Base-by-base conservation (phyloP, 2,329 filamentous ascomycete genomes). In the Colletotrichum costaricense region DNA sequence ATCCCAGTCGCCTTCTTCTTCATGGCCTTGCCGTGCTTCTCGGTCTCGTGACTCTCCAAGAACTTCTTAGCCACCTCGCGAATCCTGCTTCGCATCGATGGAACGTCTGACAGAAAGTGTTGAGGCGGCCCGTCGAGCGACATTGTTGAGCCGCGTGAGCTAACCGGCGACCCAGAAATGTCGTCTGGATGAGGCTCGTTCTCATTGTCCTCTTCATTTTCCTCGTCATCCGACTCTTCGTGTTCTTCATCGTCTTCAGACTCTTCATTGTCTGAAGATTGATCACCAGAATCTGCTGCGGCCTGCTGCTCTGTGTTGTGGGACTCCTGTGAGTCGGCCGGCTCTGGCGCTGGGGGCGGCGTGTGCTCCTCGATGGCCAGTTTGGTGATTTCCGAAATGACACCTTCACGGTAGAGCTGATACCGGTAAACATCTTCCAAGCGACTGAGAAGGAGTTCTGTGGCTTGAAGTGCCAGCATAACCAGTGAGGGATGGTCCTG, bases 361-460 rank as follows among this genome's bases (percentile, higher is more conserved):
- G 9, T 81, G 77, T 74, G 63, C 64, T 88, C 85, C 63, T 86
- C 82, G 64, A 84, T 88, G 1, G 95, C 93, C 38, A 99, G 86
- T 79, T 95, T 96, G 35, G 91, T 89, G 64, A 99, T 97, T 81
- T 99, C 96, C 2, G 93, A 89, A 77, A 98, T 95, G 56, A 99
- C 97, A 46, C 97, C 97, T 84, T 99, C 97, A 0, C 97, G 94
- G 80, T 99, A 97, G 77, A 99, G 96, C 78, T 99, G 97, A 78
- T 98, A 97, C 30, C 94, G 92, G 80, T 99, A 99, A 35, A 98
- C 94, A 26, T 92, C 88, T 75, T 95, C 94, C 6, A 99, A 86
- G 22, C 97, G 92, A 78, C 92, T 93, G 73, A 98, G 89, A 1
- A 99, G 88, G 6, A 99, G 87, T 81, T 98, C 95, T 0, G 96